Percentiles rank a stretch among this genome's conserved stretches.
Evolutionary conservation across 2,329 filamentous ascomycete genomes (phyloP).

Genomic region (Ophiognomonia clavigignenti-juglandacearum): DNA sequence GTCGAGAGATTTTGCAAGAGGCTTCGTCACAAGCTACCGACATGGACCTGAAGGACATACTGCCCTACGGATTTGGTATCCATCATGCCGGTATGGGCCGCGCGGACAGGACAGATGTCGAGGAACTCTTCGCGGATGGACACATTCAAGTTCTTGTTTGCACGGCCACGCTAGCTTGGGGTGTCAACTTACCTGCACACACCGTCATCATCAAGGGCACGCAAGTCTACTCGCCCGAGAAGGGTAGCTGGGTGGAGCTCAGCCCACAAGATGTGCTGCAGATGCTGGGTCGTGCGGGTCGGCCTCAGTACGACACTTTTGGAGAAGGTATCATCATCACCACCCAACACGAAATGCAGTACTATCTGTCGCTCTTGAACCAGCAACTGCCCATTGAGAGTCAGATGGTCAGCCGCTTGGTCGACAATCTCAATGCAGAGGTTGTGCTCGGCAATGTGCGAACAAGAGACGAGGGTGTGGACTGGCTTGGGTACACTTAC

Average conservation of each 20-base stretch:
- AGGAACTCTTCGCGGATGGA: constrained; percentile 88
- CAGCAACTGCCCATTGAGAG: constrained; percentile 97
- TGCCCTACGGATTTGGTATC: constrained; percentile 96
- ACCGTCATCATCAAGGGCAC: constrained; percentile 99
- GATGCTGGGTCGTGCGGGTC: constrained; percentile 95
- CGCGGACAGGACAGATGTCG: constrained; percentile 90
- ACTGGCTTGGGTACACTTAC: constrained; percentile 98
- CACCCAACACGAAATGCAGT: constrained; percentile 89
- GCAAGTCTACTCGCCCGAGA: constrained; percentile 95
- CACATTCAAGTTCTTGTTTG: constrained; percentile 93
- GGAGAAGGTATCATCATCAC: constrained; percentile 99
- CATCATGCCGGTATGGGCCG: constrained; percentile 97
- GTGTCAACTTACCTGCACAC: constrained; percentile 95
- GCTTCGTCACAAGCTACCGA: constrained; percentile 81
- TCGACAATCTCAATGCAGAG: constrained; percentile 95
- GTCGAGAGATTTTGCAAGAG: constrained; percentile 79
- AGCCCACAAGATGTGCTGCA: constrained; percentile 97
- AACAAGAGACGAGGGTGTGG: constrained; percentile 90
- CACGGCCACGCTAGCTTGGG: constrained; percentile 97
- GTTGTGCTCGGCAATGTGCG: constrained; percentile 91
- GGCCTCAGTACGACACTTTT: constrained; percentile 95
- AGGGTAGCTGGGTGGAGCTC: constrained; percentile 96
- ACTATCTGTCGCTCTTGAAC: constrained; percentile 93
- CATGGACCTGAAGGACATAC: constrained; percentile 82
- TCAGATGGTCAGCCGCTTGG: constrained; percentile 87